Evolutionary conservation across 176 grass and related monocot species (phyloP), one percentile per base, ranked within the genome.

Genomic region (Luzula sylvatica): DNA sequence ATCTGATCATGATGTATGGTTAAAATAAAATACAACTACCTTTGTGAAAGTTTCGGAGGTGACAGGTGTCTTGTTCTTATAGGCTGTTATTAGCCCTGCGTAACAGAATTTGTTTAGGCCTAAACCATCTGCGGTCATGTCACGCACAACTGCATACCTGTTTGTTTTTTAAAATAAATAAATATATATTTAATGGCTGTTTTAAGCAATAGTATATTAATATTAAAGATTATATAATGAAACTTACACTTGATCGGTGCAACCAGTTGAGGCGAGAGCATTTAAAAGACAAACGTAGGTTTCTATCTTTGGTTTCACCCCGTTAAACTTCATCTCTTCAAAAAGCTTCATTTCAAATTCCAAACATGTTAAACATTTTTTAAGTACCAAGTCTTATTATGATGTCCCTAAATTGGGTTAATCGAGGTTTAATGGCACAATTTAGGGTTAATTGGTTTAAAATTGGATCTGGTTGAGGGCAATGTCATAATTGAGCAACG

Each of bases 91-190:
- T 56, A 96, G 75, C 69, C 92, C 92, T 26, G 92, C 85, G 89
- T 96, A 96, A 52, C 92, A 96, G 20, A 80, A 96, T 67, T 75
- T 96, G 60, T 89, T 82, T 72, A 96, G 67, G 58, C 80, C 77
- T 76, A 96, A 80, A 48, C 92, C 92, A 67, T 80, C 92, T 68
- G 85, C 85, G 42, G 84, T 96, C 92, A 96, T 96, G 70, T 89
- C 92, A 77, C 74, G 65, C 55, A 96, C 85, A 59, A 89, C 84
- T 26, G 67, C 77, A 79, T 96, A 96, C 20, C 92, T 96, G 58
- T 50, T 47, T 55, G 35, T 20, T 25, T n/a, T n/a, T n/a, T n/a
- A n/a, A n/a, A n/a, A n/a, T n/a, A n/a, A n/a, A n/a, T n/a, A n/a
- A n/a, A n/a, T n/a, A n/a, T n/a, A n/a, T n/a, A n/a, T n/a, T n/a